Conservation (phyloP, 768 basidiomycete species). For the Termitomyces sp. region DNA sequence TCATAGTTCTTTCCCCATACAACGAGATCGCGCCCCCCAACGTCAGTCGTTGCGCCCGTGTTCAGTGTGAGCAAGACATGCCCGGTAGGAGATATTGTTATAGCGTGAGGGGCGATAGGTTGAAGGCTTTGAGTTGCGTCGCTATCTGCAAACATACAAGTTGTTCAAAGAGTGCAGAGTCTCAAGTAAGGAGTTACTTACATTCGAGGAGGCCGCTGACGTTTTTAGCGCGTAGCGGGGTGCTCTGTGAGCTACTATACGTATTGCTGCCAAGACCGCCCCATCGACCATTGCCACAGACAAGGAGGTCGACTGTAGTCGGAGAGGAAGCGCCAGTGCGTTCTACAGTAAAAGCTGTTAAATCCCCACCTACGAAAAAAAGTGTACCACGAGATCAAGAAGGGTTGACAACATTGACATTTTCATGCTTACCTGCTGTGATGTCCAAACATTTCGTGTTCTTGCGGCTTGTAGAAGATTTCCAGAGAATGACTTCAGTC, state of each 20-base stretch:
- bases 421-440: constrained; percentile 47
- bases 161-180: background rate
- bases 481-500: constrained; percentile 78
- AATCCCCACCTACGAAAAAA: constrained; percentile 57
- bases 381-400: background rate
- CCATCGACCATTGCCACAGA: constrained; percentile 82
- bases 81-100: constrained; percentile 70
- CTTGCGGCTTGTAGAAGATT: constrained; percentile 44
- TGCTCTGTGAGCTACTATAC: constrained; percentile 68
- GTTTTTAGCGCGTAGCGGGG: constrained; percentile 69
- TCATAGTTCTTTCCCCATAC: constrained; percentile 74
- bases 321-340: constrained; percentile 24
- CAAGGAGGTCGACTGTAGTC: constrained; percentile 46
- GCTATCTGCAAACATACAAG: constrained; percentile 46
- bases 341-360: constrained; percentile 77
- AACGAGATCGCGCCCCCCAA: constrained; percentile 62
- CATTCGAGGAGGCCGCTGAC: constrained; percentile 87
- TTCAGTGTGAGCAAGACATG: constrained; percentile 76
- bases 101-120: constrained; percentile 56
- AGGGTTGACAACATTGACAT: background rate
- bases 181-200: constrained; percentile 34
- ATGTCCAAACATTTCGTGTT: constrained; percentile 61
- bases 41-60: constrained; percentile 44
- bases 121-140: constrained; percentile 57
- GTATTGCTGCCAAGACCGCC: constrained; percentile 70